Evolutionary conservation across 1,284 basidiomycete genomes (phyloP), one percentile per base, ranked within the genome.

Genomic region (Moesziomyces sp.): DNA sequence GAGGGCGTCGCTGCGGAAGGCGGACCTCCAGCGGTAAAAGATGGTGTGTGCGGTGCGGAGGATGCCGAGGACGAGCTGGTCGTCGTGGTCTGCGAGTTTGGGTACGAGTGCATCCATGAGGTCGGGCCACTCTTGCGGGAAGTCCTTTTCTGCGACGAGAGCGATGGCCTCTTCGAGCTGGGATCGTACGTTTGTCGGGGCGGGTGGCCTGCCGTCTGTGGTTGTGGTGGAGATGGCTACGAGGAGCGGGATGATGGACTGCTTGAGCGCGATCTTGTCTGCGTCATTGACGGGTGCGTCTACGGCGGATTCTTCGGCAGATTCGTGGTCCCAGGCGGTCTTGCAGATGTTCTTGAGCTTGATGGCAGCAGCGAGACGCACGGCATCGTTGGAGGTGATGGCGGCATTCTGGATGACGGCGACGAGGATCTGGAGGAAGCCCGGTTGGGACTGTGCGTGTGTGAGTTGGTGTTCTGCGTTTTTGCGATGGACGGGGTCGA

Each of bases 1-100:
- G 52, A 99, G 90, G 45, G 88, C 85, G 85, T 99, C 91, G 7
- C 92, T 91, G 59, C 94, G 90, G 79, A 95, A 92, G 78, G 92
- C 92, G 5, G 93, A 90, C 56, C 96, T 89, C 96, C 96, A 99
- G 72, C 90, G 89, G 56, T 90, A 89, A 86, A 97, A 98, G 80
- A 99, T 98, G 44, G 93, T 94, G 85, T 98, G 96, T 0, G 94
- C 93, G 0, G 95, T 95, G 78, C 96, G 90, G 40, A 99, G 88
- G 9, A 99, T 92, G 56, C 92, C 93, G 42, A 94, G 88, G 83
- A 97, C 96, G 76, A 93, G 85, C 71, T 91, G 90, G 84, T 92
- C 94, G 81, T 97, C 90, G 88, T 10, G 88, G 85, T 14, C 92
- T 91, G 45, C 95, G 87, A 60, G 92, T 92, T 50, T 86, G 82